Evolutionary conservation across 495 filamentous ascomycete genomes (phyloP), one percentile per base, ranked within the genome.

Genomic region (Astrothelium subdiscretum): DNA sequence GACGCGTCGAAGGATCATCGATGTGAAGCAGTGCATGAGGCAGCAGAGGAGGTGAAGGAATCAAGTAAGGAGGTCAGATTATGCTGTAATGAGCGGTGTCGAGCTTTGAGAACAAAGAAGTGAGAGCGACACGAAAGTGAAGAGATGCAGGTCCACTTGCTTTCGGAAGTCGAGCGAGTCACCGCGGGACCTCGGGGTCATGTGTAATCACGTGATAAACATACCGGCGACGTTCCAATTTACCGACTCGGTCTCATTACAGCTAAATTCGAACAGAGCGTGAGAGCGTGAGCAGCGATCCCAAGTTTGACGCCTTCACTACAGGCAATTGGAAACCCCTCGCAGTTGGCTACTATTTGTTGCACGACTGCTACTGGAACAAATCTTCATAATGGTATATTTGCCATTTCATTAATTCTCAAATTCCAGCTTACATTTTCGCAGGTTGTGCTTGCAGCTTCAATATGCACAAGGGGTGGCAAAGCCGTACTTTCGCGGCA

Each of bases 381-480:
- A n/a, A n/a, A n/a, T 20, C 18, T 32, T 10, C 22, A 60, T 10
- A 29, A 70, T 63, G 62, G 64, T 70, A 40, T 63, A 61, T 60
- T 58, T 26, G 32, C n/a, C 5, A 38, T 32, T 57, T 42, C 20
- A 13, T 51, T 32, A 12, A 58, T 57, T 67, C 59, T 63, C 15
- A 32, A 32, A 52, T 13, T 27, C 42, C 31, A n/a, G 59, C 61
- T 66, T 63, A 59, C 22, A 27, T 35, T 59, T 20, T 31, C 43
- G 35, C 70, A 96, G 94, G 94, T 98, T 75, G 89, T 98, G 72
- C 90, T 98, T 71, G 94, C 94, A 76, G 94, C 94, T 61, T 97
- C 95, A 71, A 96, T 98, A 80, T 97, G 94, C 76, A 97, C 95
- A 71, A 87, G 94, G 64, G 94, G 94, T 72, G 94, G 94, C 67